These are phyloP conservation scores for Moesziomyces aphidis DNA, from an alignment of 1,284 basidiomycete genomes.

Conservation along the genomic window DNA sequence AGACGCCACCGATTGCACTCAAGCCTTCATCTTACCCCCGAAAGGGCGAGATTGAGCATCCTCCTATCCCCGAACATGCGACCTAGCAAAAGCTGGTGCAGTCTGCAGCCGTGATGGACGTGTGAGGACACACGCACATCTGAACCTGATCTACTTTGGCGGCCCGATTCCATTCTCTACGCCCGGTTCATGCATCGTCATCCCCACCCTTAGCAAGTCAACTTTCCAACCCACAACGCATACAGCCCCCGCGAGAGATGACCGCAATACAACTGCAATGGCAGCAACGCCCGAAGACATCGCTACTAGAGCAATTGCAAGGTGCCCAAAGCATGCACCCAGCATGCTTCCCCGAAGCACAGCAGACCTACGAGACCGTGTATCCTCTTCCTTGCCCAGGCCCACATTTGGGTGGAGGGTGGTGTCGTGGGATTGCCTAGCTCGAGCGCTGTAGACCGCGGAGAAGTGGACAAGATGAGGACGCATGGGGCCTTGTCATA, in stretches of 20 bases:
- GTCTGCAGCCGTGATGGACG: constrained; percentile 23
- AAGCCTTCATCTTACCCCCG: constrained; percentile 47
- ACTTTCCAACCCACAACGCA: background rate
- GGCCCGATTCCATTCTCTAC: constrained; percentile 55
- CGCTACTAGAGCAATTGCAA: background rate
- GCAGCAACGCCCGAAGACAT: background rate
- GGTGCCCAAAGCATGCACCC: constrained; percentile 27
- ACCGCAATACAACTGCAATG: background rate
- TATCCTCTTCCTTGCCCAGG: constrained; percentile 51
- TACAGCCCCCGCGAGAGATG: background rate
- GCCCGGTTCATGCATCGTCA: constrained; percentile 13
- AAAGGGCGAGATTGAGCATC: constrained; percentile 39
- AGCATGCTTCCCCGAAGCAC: constrained; percentile 6
- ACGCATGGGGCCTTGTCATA: constrained; percentile 23
- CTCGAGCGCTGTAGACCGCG: constrained; percentile 21
- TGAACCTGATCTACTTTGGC: constrained; percentile 48
- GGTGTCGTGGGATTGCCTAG: constrained; percentile 42
- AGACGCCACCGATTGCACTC: constrained; percentile 66
- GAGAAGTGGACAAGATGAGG: constrained; percentile 12
- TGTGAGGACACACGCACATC: constrained; percentile 1
- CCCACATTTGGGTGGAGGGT: constrained; percentile 39
- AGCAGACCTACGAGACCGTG: constrained; percentile 37
- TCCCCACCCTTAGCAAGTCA: background rate
- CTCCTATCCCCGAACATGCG: constrained; percentile 51
- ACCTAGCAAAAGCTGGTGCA: constrained; percentile 38